Base-by-base conservation (phyloP, 768 basidiomycete species). In the Leucocoprinus birnbaumii region DNA sequence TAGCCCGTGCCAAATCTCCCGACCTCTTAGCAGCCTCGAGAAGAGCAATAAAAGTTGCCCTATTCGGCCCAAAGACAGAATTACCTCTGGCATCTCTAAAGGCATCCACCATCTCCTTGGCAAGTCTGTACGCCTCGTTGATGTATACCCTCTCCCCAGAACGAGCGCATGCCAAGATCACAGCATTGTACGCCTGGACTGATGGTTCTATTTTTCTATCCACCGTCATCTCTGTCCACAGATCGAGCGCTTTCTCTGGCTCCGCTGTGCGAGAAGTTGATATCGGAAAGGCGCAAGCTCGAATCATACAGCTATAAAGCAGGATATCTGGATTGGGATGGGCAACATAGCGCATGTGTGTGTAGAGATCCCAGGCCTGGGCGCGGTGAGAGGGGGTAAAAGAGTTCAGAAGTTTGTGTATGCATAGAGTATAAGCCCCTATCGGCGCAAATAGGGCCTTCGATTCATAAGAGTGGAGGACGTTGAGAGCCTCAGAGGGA, bases 331-430 rank as follows among this genome's bases (percentile, higher is more conserved):
- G 94, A 3, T 73, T 72, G 0, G 93, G 86, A 66, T 98, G 94
- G 1, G 96, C 92, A 13, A 91, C 90, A 58, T 97, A 94, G 44
- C 96, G 91, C 91, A 97, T 95, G 68, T 99, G 96, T 2, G 89
- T 76, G 68, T 92, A 98, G 38, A 98, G 80, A 64, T 98, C 92
- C 92, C 93, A 97, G 2, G 91, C 95, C 57, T 91, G 86, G 0
- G 90, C 88, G 27, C 80, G 81, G 2, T 81, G 82, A 1, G 77
- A 61, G 3, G 81, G 72, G 25, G 74, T 78, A 7, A 72, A 74
- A 24, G 74, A 72, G 41, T 74, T 73, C 61, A 81, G 82, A 31
- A 85, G 84, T 43, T 76, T 68, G 4, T 73, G 72, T 56, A 96
- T 87, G 45, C 86, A 70, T 19, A 82, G 74, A 8, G 83, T 84